These are phyloP conservation scores for Yamadazyma buinensis DNA, from an alignment of 1,139 yeast genomes.

Conservation along the genomic window DNA sequence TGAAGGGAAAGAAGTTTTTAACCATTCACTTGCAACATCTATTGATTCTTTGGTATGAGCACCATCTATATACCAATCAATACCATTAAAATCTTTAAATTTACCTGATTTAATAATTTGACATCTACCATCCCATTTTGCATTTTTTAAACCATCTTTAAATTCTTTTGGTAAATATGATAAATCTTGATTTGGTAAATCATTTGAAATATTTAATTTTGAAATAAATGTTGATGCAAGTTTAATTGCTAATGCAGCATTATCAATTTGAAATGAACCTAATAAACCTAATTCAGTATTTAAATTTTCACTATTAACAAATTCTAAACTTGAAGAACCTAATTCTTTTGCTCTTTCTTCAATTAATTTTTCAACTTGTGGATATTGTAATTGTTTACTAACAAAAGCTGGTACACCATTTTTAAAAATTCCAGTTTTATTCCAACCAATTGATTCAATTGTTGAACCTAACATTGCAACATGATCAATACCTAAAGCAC, in stretches of 20 bases:
- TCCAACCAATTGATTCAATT: slow-evolving; percentile 89
- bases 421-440: slow-evolving; percentile 92
- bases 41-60: slow-evolving; percentile 94
- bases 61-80: slow-evolving; percentile 87
- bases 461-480: slow-evolving; percentile 85
- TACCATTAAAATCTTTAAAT: slow-evolving; percentile 31
- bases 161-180: slow-evolving; percentile 52
- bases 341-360: slow-evolving; percentile 63
- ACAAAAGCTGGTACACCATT: slow-evolving; percentile 64
- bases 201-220: slow-evolving; percentile 35
- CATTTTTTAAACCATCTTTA: slow-evolving; percentile 58
- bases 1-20: slow-evolving; percentile 32
- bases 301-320: slow-evolving; percentile 37
- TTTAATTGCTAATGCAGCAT: slow-evolving; percentile 87
- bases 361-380: slow-evolving; percentile 51
- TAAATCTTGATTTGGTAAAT: slow-evolving; percentile 25
- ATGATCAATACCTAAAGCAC: slow-evolving; percentile 91
- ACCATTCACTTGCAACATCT: slow-evolving; percentile 79
- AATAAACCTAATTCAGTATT: slow-evolving; percentile 66
- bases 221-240: slow-evolving; percentile 63
- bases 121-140: slow-evolving; percentile 94
- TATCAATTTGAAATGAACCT: slow-evolving; percentile 80
- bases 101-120: slow-evolving; percentile 53
- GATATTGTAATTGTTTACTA: slow-evolving; percentile 49
- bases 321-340: slow-evolving; percentile 46